Conservation (phyloP, 1,284 basidiomycete genomes). For the Leccinum ponderosum region DNA sequence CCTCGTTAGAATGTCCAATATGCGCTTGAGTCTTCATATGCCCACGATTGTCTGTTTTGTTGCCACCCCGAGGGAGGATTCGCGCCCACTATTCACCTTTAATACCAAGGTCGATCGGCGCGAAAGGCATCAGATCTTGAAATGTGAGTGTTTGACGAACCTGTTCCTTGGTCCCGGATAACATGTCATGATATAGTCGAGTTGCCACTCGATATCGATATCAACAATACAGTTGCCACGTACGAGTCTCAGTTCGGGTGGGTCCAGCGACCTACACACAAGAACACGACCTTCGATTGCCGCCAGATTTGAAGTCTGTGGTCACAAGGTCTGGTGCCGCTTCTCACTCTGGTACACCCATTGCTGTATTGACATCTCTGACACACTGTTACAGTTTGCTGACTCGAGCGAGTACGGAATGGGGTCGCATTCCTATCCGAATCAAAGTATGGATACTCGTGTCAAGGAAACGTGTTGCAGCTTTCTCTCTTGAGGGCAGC, state of each 20-base stretch:
- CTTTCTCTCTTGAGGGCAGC: constrained; percentile 89
- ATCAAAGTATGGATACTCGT: constrained; percentile 26
- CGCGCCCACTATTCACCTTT: constrained; percentile 80
- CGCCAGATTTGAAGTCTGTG: constrained; percentile 79
- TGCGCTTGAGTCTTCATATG: neutral
- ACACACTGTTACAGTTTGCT: neutral
- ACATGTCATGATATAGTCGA: constrained; percentile 60
- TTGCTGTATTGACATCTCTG: neutral
- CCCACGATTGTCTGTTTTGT: neutral
- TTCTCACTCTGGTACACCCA: neutral
- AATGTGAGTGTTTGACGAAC: constrained; percentile 55
- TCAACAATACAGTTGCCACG: constrained; percentile 80
- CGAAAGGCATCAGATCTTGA: constrained; percentile 88
- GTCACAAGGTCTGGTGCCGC: constrained; percentile 63
- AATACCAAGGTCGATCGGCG: constrained; percentile 90
- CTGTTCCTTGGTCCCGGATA: neutral
- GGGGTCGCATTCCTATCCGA: neutral
- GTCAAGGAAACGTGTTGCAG: constrained; percentile 73
- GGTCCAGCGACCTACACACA: constrained; percentile 89
- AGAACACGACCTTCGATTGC: constrained; percentile 88
- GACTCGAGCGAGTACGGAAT: neutral
- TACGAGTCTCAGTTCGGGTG: constrained; percentile 95
- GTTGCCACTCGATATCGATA: constrained; percentile 69
- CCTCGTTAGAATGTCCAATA: neutral
- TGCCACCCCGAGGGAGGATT: constrained; percentile 67